These are phyloP conservation scores for Calendula officinalis DNA, from an alignment of 129 eudicot species.

Conservation along the genomic window DNA sequence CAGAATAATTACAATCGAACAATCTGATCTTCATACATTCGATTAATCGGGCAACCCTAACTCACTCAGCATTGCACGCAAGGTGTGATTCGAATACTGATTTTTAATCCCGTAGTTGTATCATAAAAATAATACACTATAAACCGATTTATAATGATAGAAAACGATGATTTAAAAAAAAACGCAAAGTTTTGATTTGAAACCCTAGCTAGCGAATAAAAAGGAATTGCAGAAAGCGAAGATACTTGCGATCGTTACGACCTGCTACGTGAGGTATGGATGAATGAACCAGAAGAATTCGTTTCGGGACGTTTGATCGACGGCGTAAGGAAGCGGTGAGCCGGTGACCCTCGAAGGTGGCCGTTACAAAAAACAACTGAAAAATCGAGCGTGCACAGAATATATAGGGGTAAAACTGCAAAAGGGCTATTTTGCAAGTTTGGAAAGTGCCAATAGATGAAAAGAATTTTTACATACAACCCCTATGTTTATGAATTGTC, in stretches of 20 bases:
- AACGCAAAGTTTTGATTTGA: conserved; percentile 2
- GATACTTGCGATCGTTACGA: conserved; percentile 25
- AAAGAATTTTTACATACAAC: neutral
- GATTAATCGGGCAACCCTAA: neutral
- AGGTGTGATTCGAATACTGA: neutral
- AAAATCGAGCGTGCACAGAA: neutral
- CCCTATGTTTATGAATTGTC: neutral
- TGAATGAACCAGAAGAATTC: conserved; percentile 5
- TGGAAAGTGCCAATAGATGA: neutral
- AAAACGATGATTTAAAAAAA: neutral
- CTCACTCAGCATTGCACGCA: conserved; percentile 15
- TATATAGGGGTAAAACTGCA: too few species aligned
- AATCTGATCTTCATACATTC: neutral
- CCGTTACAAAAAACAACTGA: neutral
- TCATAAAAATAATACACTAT: neutral
- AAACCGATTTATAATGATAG: too few species aligned
- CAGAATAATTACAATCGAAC: neutral
- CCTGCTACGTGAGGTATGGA: neutral
- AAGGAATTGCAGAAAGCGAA: neutral
- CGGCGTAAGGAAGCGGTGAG: conserved; percentile 23
- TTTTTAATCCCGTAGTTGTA: neutral
- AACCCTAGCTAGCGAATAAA: conserved; percentile 26
- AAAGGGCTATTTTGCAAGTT: conserved; percentile 1
- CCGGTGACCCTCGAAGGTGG: too few species aligned
- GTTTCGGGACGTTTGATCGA: conserved; percentile 14